Base-by-base conservation (phyloP, 495 filamentous ascomycete genomes). In the Hapsidospora chrysogenum region DNA sequence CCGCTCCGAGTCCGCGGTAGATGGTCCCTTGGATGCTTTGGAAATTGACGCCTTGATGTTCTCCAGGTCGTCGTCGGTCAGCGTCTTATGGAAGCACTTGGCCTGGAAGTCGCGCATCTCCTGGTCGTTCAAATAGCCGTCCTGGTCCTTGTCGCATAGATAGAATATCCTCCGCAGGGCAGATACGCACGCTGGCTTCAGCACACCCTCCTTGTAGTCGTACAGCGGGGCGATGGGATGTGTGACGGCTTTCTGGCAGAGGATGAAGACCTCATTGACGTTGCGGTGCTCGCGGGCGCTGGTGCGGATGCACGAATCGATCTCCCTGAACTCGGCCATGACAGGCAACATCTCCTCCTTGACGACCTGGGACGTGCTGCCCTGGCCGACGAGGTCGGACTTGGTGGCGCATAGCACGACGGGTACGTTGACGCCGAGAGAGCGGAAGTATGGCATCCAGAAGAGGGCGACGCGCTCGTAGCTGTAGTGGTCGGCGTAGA, bases 291-390 rank as follows among this genome's bases (percentile, higher is more conserved):
- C 86, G 42, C 85, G 75, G 16, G 92, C 89, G 53, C 87, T 96
- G 1, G 86, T 83, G 32, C 89, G 72, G 51, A 97, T 94, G 54
- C 89, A 95, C 1, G 85, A 92, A 47, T 97, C 89, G 31, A 97
- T 94, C 56, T 97, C 89, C 52, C 94, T 89, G 64, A 96, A 97
- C 54, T 97, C 89, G 29, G 80, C 73, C 89, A 97, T 96, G 43
- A 96, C 76, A 2, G 89, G 92, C 33, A 97, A 62, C 92, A 97
- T 97, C 60, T 97, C 89, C 49, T 95, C 86, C 47, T 87, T 80
- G 9, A 92, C 68, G 9, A 94, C 79, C 50, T 92, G 79, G 1
- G 79, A 61, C 33, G 80, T 83, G 35, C 61, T 76, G 16, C 65
- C 64, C 17, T 48, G 43, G 13, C 66, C 64, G 6, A 70, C 70